phyloP scores from a whole-genome alignment of 2,329 filamentous ascomycete species.

The Penicillium olsonii region DNA sequence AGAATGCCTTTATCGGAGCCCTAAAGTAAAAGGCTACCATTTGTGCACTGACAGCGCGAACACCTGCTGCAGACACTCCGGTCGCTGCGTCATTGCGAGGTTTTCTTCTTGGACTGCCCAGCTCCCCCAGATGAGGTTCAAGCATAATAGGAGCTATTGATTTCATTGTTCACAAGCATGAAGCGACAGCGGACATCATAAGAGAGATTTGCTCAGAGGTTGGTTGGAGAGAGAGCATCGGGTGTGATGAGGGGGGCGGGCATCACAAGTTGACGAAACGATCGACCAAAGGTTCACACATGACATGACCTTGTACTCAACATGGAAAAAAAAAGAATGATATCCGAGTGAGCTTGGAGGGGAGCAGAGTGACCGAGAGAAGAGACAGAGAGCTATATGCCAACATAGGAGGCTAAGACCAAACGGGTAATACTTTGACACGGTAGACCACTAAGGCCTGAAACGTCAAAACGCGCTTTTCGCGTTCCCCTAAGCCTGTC shows the following conservation, averaged over 20 bases:
- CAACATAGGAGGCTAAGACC: conserved; percentile 13
- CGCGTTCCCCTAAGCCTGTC: conserved; percentile 17
- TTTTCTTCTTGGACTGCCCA: conserved; percentile 38
- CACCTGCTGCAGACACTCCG: conserved; percentile 81
- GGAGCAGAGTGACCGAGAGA: not conserved
- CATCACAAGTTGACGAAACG: not conserved
- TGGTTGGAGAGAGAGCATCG: not conserved
- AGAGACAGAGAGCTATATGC: not conserved
- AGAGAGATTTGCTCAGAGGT: not conserved
- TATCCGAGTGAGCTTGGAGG: not conserved
- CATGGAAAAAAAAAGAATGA: too few relatives aligned
- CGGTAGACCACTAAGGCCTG: conserved; percentile 15
- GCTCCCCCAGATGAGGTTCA: conserved; percentile 18
- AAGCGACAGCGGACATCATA: conserved; percentile 3
- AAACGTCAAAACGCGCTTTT: conserved; percentile 27
- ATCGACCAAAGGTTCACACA: not conserved
- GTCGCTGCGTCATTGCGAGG: conserved; percentile 63
- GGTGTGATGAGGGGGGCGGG: not conserved
- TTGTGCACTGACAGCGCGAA: conserved; percentile 80
- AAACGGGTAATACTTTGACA: conserved; percentile 24
- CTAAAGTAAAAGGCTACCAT: conserved; percentile 89
- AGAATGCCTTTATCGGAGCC: conserved; percentile 89
- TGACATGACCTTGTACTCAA: not conserved
- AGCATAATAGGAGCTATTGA: conserved; percentile 19
- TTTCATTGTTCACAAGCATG: conserved; percentile 2